Evolutionary conservation across 2,329 filamentous ascomycete genomes (phyloP).

Genomic region (Pestalotiopsis sp.): DNA sequence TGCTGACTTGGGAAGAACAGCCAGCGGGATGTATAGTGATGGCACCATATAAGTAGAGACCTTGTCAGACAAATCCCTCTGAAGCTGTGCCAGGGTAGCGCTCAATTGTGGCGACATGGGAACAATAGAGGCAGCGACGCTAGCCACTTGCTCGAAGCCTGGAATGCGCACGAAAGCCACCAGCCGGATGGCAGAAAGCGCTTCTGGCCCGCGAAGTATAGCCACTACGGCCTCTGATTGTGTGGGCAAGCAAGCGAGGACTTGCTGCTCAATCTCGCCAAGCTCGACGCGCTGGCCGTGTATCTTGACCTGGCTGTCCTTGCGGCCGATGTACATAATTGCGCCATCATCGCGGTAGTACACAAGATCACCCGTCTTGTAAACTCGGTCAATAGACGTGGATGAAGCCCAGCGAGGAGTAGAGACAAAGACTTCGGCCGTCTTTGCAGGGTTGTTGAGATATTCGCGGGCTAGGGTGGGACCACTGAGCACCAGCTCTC

Average conservation of each 20-base stretch:
- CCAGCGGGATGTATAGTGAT: constrained; percentile 10
- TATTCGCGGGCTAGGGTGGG: constrained; percentile 28
- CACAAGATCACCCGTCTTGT: constrained; percentile 42
- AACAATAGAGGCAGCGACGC: not conserved
- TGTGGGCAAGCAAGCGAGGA: constrained; percentile 16
- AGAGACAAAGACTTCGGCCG: constrained; percentile 22
- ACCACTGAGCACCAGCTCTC: constrained; percentile 19
- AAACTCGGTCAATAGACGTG: constrained; percentile 24
- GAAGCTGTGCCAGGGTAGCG: not conserved
- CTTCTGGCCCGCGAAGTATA: not conserved
- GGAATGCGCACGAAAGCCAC: constrained; percentile 9
- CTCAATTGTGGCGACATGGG: not conserved
- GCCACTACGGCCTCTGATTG: constrained; percentile 8
- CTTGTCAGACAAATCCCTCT: not conserved
- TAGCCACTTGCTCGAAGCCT: not conserved
- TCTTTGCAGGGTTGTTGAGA: constrained; percentile 23
- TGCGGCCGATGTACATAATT: constrained; percentile 23
- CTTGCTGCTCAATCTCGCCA: constrained; percentile 12
- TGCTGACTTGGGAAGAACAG: constrained; percentile 5
- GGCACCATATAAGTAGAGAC: constrained; percentile 13
- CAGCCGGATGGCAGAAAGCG: not conserved
- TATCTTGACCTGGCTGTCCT: constrained; percentile 14
- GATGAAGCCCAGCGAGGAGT: constrained; percentile 18
- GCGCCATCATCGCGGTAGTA: constrained; percentile 31
- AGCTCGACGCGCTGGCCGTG: constrained; percentile 14